Evolutionary conservation across 2,329 filamentous ascomycete genomes (phyloP).

Genomic region (Penicillium freii): DNA sequence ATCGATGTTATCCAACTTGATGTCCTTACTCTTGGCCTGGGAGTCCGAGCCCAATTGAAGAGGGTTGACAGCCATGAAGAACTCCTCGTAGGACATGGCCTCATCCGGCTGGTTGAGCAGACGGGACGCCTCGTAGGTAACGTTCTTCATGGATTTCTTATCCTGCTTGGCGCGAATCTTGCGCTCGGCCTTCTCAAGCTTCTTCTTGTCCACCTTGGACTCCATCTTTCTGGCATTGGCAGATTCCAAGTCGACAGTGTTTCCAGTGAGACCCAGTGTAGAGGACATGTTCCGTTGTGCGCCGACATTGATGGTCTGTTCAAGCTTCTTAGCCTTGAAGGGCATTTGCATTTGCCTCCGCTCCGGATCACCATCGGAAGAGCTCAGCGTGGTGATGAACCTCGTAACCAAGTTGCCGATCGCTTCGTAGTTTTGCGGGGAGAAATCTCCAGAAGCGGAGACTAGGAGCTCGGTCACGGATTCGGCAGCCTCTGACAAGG

Average conservation of each 20-base stretch:
- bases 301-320: slow-evolving; percentile 92
- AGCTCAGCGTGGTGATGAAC: slow-evolving; percentile 79
- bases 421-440: slow-evolving; percentile 67
- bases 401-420: slow-evolving; percentile 83
- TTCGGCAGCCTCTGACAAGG: slow-evolving; percentile 78
- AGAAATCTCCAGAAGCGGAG: slow-evolving; percentile 85
- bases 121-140: slow-evolving; percentile 93
- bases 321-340: slow-evolving; percentile 76
- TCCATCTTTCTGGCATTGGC: slow-evolving; percentile 92
- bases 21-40: slow-evolving; percentile 90
- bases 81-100: slow-evolving; percentile 94
- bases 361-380: slow-evolving; percentile 69
- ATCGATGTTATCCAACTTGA: slow-evolving; percentile 96
- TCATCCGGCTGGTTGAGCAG: slow-evolving; percentile 79
- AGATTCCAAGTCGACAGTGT: slow-evolving; percentile 86
- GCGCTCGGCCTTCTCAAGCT: slow-evolving; percentile 95
- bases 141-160: slow-evolving; percentile 97
- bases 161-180: slow-evolving; percentile 98
- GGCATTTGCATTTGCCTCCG: slow-evolving; percentile 68
- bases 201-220: slow-evolving; percentile 96
- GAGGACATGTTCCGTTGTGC: slow-evolving; percentile 95
- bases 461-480: slow-evolving; percentile 84
- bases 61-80: slow-evolving; percentile 99
- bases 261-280: slow-evolving; percentile 81
- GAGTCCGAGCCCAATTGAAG: slow-evolving; percentile 74